These are phyloP conservation scores for Colletotrichum paranaense DNA, from an alignment of 2,329 filamentous ascomycete genomes.

Conservation along the genomic window DNA sequence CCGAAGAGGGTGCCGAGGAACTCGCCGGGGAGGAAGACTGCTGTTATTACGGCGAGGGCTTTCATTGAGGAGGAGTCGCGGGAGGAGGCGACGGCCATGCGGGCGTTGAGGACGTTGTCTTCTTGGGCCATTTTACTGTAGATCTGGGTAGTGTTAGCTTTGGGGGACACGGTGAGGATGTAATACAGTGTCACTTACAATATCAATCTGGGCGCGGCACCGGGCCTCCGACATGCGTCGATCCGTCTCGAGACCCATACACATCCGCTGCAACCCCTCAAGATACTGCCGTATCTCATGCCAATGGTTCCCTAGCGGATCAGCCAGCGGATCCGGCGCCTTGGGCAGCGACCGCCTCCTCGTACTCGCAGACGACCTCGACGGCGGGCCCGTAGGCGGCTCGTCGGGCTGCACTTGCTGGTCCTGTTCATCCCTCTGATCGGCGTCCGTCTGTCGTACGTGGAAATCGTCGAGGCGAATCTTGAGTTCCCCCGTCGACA, in stretches of 20 bases:
- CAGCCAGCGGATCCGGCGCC: slow-evolving; percentile 25
- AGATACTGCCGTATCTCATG: slow-evolving; percentile 60
- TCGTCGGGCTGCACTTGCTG: slow-evolving; percentile 30
- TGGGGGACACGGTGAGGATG: too few species aligned
- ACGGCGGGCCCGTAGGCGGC: slow-evolving; percentile 22
- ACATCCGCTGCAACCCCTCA: slow-evolving; percentile 55
- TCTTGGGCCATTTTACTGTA: slow-evolving; percentile 62
- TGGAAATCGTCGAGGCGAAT: slow-evolving; percentile 33
- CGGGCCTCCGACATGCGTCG: slow-evolving; percentile 58
- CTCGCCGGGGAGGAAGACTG: slow-evolving; percentile 59
- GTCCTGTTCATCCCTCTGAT: slow-evolving; percentile 22
- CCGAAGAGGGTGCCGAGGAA: slow-evolving; percentile 59
- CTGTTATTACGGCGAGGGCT: slow-evolving; percentile 58
- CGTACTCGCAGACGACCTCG: slow-evolving; percentile 24
- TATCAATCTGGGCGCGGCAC: slow-evolving; percentile 59
- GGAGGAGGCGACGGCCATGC: slow-evolving; percentile 53
- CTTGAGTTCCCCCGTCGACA: slow-evolving; percentile 36
- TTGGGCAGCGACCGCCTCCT: slow-evolving; percentile 19
- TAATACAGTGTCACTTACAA: slow-evolving; percentile 43
- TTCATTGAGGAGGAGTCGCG: slow-evolving; percentile 61
- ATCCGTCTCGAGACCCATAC: slow-evolving; percentile 57
- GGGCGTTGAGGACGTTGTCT: slow-evolving; percentile 57
- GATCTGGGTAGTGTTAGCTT: slow-evolving; percentile 44
- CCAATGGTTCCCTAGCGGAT: slow-evolving; percentile 51
- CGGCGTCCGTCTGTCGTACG: neutral